Base-by-base conservation (phyloP, 257 asterid genomes). In the Solanum chmielewskii region DNA sequence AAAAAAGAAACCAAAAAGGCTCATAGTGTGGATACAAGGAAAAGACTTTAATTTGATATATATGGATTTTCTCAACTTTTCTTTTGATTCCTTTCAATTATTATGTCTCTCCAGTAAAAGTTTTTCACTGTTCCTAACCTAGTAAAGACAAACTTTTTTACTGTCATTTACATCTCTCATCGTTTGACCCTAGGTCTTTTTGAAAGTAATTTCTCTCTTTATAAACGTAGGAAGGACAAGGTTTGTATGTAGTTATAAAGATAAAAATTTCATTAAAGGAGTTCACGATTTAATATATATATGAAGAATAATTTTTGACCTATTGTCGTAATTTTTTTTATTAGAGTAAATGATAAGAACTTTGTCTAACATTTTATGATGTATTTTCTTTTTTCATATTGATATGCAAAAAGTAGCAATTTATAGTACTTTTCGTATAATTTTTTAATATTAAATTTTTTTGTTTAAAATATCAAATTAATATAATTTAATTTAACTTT, bases 41-140 rank as follows among this genome's bases (percentile, higher is more conserved):
- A 88, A 88, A 75, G 87, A 84, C 73, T 69, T 33, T 15, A 86
- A 88, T 76, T 70, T 88, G 77, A 82, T 60, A 39, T 60, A 39
- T 80, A 66, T 70, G 88, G 62, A 71, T 87, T 75, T 82, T 68
- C 42, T 45, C 85, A 37, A 42, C 90, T 84, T 87, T 85, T 89
- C 87, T 87, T 77, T 91, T 84, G 87, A 91, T 85, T 89, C 88
- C 92, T 69, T 86, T 87, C 91, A 92, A 90, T 92, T 85, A 91
- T 90, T 86, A 87, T 92, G 92, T 89, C 86, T 87, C 85, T 85
- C 87, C 86, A 39, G 76, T 60, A 84, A 42, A 86, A 87, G 89
- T 85, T 60, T 49, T 70, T 41, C 60, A 47, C 68, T 76, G 68
- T 77, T 74, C 45, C 78, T 64, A 89, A 86, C 91, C 87, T 87